Evolutionary conservation across 2,329 filamentous ascomycete species (phyloP).

Genomic region (Septoria linicola): DNA sequence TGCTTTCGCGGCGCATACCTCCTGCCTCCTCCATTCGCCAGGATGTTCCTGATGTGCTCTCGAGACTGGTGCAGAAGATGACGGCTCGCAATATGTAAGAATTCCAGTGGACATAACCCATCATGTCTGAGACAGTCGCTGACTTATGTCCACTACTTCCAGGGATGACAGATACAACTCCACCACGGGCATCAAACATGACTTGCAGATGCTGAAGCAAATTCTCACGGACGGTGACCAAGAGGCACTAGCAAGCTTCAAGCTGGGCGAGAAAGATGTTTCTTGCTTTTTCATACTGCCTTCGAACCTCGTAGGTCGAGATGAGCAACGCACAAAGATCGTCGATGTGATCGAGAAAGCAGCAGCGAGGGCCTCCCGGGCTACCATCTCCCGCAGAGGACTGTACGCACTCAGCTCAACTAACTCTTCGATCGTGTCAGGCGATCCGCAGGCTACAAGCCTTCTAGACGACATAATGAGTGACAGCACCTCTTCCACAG

Average conservation of each 20-base stretch:
- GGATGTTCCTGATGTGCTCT: constrained; percentile 80
- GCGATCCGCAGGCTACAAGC: constrained; percentile 31
- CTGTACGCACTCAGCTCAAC: constrained; percentile 52
- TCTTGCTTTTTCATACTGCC: constrained; percentile 91
- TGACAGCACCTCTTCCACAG: constrained; percentile 52
- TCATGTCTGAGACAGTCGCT: too few relatives aligned
- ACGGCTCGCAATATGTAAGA: constrained; percentile 84
- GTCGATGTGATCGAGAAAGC: constrained; percentile 74
- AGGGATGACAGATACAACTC: constrained; percentile 88
- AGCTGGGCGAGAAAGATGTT: constrained; percentile 78
- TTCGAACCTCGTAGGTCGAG: constrained; percentile 74
- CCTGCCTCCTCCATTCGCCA: constrained; percentile 73
- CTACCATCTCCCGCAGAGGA: constrained; percentile 40
- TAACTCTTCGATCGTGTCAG: constrained; percentile 35
- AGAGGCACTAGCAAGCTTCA: constrained; percentile 68
- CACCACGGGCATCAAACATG: constrained; percentile 78
- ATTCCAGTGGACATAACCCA: too few relatives aligned
- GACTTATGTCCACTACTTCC: too few relatives aligned
- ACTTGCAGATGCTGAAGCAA: constrained; percentile 71
- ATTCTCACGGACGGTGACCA: constrained; percentile 74
- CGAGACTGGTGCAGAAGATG: constrained; percentile 84
- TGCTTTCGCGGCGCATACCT: constrained; percentile 75
- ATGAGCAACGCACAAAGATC: constrained; percentile 68
- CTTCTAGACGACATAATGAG: constrained; percentile 46
- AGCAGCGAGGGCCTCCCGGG: constrained; percentile 59